Conservation (phyloP, 306 rosid genomes). For the Citrullus colocynthis region DNA sequence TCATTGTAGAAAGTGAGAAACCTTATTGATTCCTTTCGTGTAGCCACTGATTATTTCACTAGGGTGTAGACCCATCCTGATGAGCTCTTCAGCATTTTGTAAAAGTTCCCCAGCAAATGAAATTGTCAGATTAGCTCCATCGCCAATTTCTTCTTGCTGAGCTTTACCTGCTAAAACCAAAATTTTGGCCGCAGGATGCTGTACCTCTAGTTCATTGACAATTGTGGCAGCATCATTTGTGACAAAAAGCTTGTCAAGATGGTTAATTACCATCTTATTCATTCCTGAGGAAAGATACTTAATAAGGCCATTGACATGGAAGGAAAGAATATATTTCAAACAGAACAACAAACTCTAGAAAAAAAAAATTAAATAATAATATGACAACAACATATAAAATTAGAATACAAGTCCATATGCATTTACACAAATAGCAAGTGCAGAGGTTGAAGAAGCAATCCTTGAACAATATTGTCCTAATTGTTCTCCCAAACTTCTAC, state of each 20-base stretch:
- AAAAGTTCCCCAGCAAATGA: conserved; percentile 91
- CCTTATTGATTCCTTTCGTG: conserved; percentile 71
- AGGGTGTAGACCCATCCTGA: conserved; percentile 90
- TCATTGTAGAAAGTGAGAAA: conserved; percentile 13
- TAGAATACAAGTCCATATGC: neutral
- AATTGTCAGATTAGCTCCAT: conserved; percentile 84
- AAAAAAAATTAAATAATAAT: neutral
- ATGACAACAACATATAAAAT: neutral
- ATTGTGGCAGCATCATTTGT: conserved; percentile 85
- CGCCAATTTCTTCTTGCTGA: conserved; percentile 92
- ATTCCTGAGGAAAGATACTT: conserved; percentile 31
- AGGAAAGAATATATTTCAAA: neutral
- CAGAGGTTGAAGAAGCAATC: neutral
- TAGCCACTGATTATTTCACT: conserved; percentile 93
- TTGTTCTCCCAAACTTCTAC: neutral
- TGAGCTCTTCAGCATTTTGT: conserved; percentile 80
- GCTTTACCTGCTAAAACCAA: conserved; percentile 88
- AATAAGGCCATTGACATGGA: neutral
- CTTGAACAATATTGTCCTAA: neutral
- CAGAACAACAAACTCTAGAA: neutral
- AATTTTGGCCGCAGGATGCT: conserved; percentile 94
- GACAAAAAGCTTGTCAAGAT: conserved; percentile 83
- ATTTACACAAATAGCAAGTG: neutral
- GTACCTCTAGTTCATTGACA: conserved; percentile 88
- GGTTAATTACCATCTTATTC: conserved; percentile 98